These are phyloP conservation scores for Athelia psychrophila DNA, from an alignment of 1,284 basidiomycete genomes.

Conservation along the genomic window DNA sequence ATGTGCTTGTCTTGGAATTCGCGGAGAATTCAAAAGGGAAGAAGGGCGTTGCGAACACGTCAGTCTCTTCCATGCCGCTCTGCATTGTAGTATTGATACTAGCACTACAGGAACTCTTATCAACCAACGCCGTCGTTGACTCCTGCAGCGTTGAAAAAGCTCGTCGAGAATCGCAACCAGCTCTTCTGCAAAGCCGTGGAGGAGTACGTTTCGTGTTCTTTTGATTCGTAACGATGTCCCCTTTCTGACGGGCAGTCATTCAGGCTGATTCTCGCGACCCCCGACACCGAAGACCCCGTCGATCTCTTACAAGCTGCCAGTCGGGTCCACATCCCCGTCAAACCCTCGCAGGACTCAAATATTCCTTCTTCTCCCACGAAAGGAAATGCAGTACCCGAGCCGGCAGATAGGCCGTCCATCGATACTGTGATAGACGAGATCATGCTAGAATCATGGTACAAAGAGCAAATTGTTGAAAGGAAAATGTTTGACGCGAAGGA, in stretches of 20 bases:
- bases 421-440: slow-evolving; percentile 58
- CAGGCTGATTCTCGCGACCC: slow-evolving; percentile 63
- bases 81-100: not conserved
- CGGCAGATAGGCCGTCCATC: slow-evolving; percentile 56
- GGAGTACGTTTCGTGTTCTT: slow-evolving; percentile 46
- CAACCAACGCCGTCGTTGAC: slow-evolving; percentile 49
- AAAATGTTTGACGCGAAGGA: slow-evolving; percentile 51
- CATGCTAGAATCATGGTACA: slow-evolving; percentile 58
- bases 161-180: slow-evolving; percentile 72
- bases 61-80: not conserved
- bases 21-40: slow-evolving; percentile 52
- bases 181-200: slow-evolving; percentile 68
- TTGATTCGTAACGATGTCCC: not conserved
- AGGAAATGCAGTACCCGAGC: slow-evolving; percentile 36
- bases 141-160: slow-evolving; percentile 59
- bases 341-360: slow-evolving; percentile 37
- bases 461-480: slow-evolving; percentile 62
- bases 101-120: slow-evolving; percentile 32
- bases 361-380: slow-evolving; percentile 10
- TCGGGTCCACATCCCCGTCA: slow-evolving; percentile 65
- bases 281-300: slow-evolving; percentile 56
- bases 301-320: slow-evolving; percentile 63
- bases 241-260: slow-evolving; percentile 3
- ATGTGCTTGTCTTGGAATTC: slow-evolving; percentile 76
- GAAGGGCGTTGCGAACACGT: slow-evolving; percentile 19